Percentiles rank a stretch among this genome's conserved stretches.
Conservation (phyloP, 108 stramenopile genomes). For the Nitzschia palea region DNA sequence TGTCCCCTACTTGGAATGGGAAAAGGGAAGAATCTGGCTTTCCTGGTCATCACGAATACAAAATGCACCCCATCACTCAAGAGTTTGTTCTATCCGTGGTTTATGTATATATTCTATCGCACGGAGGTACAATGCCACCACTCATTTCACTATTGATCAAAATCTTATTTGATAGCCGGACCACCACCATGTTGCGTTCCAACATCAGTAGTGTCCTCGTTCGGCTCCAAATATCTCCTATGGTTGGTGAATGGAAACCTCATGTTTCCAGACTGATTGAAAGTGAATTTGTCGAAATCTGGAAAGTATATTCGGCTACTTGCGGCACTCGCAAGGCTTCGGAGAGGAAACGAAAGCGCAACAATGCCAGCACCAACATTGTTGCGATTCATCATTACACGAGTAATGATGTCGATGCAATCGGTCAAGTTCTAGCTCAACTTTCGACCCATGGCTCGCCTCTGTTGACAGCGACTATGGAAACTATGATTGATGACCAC, state of each 20-base stretch:
- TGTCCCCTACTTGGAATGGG: background rate
- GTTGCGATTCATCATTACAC: background rate
- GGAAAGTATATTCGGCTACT: conserved; percentile 2
- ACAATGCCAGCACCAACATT: background rate
- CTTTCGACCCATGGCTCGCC: background rate
- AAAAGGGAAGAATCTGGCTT: background rate
- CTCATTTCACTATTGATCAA: conserved; percentile 10
- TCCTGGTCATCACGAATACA: background rate
- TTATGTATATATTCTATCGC: background rate
- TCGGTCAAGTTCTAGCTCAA: background rate
- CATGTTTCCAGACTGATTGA: background rate
- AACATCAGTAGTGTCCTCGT: background rate
- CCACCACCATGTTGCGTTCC: background rate
- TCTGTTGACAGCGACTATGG: background rate
- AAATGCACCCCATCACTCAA: conserved; percentile 7
- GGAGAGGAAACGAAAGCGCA: background rate
- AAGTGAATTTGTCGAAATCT: background rate
- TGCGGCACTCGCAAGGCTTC: background rate
- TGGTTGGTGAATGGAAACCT: background rate
- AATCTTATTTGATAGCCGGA: conserved; percentile 7
- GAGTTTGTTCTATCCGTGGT: background rate
- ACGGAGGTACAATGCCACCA: too few species aligned
- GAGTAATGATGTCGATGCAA: background rate
- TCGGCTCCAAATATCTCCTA: background rate
- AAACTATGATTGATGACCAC: background rate